A percentile compares a stretch with the other conserved stretches of the same genome.
These are phyloP conservation scores for Manihot esculenta DNA, from an alignment of 441 rosid species.

Conservation along the genomic window DNA sequence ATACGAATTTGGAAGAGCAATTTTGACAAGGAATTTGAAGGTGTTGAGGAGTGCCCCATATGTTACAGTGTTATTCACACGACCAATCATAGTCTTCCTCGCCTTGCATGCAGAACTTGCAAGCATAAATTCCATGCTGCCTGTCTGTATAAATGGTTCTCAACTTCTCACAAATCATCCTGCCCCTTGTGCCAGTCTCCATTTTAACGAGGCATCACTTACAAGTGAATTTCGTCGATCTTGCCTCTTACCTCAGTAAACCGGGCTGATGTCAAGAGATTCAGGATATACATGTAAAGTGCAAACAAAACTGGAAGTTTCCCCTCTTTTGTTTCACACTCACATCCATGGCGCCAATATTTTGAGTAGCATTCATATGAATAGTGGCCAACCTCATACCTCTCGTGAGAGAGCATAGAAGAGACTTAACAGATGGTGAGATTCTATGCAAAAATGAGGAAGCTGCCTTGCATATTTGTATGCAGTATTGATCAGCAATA, in stretches of 20 bases:
- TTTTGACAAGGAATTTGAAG: conserved; percentile 95
- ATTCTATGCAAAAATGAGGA: too few species aligned
- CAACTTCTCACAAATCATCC: conserved; percentile 82
- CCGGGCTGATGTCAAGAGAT: not conserved
- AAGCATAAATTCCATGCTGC: conserved; percentile 93
- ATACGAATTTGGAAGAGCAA: conserved; percentile 87
- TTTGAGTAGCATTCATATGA: not conserved
- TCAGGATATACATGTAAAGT: not conserved
- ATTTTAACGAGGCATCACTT: conserved; percentile 33
- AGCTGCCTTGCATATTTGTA: too few species aligned
- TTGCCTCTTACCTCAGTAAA: too few species aligned
- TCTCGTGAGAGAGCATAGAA: not conserved
- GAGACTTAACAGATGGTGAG: not conserved
- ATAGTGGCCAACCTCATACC: not conserved
- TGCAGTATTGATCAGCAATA: too few species aligned
- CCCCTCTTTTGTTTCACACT: not conserved
- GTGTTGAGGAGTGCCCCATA: conserved; percentile 97
- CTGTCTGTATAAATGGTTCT: conserved; percentile 95
- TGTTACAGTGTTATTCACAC: conserved; percentile 98
- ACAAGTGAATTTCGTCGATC: not conserved
- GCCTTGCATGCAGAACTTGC: conserved; percentile 92
- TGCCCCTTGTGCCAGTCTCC: conserved; percentile 98
- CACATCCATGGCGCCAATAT: not conserved
- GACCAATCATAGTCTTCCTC: conserved; percentile 84
- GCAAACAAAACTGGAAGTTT: not conserved